Evolutionary conservation across 345 rosid genomes (phyloP), one percentile per base, ranked within the genome.

Genomic region (Populus ilicifolia): DNA sequence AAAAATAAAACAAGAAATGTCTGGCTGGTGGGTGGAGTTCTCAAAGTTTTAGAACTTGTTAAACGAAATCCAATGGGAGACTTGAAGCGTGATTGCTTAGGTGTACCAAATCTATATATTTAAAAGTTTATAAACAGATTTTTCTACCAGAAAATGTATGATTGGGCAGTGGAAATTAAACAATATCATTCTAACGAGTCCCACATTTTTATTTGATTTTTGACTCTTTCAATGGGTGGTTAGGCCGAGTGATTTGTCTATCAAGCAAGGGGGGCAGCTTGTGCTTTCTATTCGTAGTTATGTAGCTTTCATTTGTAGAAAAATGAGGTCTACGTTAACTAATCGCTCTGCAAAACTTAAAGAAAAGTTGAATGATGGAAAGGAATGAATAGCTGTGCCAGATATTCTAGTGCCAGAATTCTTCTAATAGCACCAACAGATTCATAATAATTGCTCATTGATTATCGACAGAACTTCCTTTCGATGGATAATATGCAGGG

Each of bases 401-500:
- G 33, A 30, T 30, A 30, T 30, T 30, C 33, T 2, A 30, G 33
- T 30, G 33, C 33, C 35, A 33, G 35, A 33, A 33, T 33, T 33
- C 35, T 33, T 33, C 5, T 33, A 1, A 50, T 50, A 18, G n/a
- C 56, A 50, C 7, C 56, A 17, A 2, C 2, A 50, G 17, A 54
- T 20, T 54, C 62, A 9, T n/a, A 21, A n/a, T 21, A 56, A 21
- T 56, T 16, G 8, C 11, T 59, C 7, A 38, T 66, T 4, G 64
- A 21, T 38, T 75, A 2, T 16, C 8, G 25, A 56, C 3, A 10
- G 1, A 1, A 20, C 17, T 64, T 66, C 35, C 20, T 43, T 41
- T 11, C 5, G 25, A 10, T 18, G 64, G 52, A 48, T 38, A 14
- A n/a, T 52, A 7, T 73, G 78, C 74, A 95, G 99, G 86, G 93